Evolutionary conservation across 495 filamentous ascomycete genomes (phyloP).

Genomic region (Trichoderma parareesei): DNA sequence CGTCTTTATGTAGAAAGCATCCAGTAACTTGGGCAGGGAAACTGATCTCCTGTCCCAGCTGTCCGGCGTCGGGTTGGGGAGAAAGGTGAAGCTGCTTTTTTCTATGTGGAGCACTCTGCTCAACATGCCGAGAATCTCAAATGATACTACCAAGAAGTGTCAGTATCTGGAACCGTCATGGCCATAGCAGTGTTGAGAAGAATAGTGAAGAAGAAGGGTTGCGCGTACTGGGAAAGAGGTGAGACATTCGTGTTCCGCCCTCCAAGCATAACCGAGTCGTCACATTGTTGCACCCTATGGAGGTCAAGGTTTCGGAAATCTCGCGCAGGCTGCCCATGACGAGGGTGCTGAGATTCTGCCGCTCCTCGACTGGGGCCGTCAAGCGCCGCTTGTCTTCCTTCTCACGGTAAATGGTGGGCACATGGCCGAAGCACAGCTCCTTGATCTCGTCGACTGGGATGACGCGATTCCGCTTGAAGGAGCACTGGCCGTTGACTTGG

Average conservation of each 20-base stretch:
- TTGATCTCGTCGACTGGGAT: conserved; percentile 40
- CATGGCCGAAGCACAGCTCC: conserved; percentile 37
- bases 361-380: conserved; percentile 29
- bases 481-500: conserved; percentile 31
- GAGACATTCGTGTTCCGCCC: conserved; percentile 25
- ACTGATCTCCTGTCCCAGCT: conserved; percentile 38
- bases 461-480: conserved; percentile 35
- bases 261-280: conserved; percentile 32
- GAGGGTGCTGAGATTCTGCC: conserved; percentile 26
- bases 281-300: conserved; percentile 35
- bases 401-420: conserved; percentile 36
- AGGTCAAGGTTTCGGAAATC: conserved; percentile 36
- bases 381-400: conserved; percentile 26
- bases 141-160: conserved; percentile 29
- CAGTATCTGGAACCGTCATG: conserved; percentile 1
- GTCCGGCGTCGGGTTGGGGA: conserved; percentile 42
- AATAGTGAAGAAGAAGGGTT: not conserved
- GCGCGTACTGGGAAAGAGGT: conserved; percentile 40
- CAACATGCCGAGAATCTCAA: conserved; percentile 46
- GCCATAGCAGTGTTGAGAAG: too few species aligned
- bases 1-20: conserved; percentile 17
- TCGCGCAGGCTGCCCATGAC: conserved; percentile 31
- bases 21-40: conserved; percentile 26
- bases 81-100: conserved; percentile 33
- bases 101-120: conserved; percentile 35